phyloP scores from a whole-genome alignment of 257 asterid species.

The Lithospermum erythrorhizon region DNA sequence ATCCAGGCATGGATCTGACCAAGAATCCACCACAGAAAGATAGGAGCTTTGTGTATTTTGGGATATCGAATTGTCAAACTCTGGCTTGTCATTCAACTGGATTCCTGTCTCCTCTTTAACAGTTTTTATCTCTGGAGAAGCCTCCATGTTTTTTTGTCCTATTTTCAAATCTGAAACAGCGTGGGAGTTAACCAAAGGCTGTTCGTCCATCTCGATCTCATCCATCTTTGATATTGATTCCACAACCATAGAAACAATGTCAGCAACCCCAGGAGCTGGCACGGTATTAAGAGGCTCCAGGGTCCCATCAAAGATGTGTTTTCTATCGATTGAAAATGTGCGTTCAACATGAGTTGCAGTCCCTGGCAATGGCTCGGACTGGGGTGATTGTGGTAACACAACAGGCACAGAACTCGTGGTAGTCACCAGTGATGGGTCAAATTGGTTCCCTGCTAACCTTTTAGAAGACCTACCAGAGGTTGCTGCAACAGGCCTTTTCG shows the following conservation, averaged over 20 bases:
- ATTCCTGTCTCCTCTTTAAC: conserved; percentile 1
- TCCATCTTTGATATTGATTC: conserved; percentile 9
- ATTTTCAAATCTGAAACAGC: conserved; percentile 1
- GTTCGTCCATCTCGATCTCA: not conserved
- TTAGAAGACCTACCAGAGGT: conserved; percentile 17
- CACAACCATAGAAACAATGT: conserved; percentile 5
- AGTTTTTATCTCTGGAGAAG: conserved; percentile 4
- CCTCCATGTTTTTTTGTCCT: not conserved
- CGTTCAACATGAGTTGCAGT: not conserved
- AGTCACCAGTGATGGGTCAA: conserved; percentile 4
- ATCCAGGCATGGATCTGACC: conserved; percentile 36
- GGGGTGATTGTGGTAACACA: conserved; percentile 8
- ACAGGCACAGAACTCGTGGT: conserved; percentile 3
- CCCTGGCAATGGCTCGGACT: conserved; percentile 5
- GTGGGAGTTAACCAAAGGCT: conserved; percentile 4
- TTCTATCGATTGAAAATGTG: not conserved
- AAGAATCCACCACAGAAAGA: conserved; percentile 18
- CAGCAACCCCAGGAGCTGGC: conserved; percentile 2
- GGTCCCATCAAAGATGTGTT: not conserved
- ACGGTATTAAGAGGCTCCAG: conserved; percentile 10
- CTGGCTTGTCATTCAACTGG: conserved; percentile 13
- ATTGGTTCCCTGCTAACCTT: conserved; percentile 20
- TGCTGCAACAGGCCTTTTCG: too few species aligned
- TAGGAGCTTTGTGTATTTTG: conserved; percentile 11
- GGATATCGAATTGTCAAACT: conserved; percentile 10